These are phyloP conservation scores for Rhynchospora breviuscula DNA, from an alignment of 176 grass and related monocot species.

Conservation along the genomic window DNA sequence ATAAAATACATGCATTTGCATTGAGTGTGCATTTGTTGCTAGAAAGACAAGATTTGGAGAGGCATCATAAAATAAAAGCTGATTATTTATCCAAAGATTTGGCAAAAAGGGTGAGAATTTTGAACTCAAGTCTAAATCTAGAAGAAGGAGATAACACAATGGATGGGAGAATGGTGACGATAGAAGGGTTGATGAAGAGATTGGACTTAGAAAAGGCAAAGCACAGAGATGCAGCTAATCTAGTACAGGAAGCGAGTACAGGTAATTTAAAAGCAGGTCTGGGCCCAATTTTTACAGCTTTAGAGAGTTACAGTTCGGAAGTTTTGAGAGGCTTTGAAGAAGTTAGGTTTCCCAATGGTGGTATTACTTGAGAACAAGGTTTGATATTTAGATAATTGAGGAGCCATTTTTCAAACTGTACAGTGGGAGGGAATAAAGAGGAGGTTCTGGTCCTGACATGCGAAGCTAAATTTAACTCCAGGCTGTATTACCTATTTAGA, in stretches of 20 bases:
- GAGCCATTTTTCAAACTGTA: not conserved
- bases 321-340: constrained; percentile 59
- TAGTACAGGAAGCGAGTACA: constrained; percentile 45
- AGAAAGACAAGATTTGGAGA: constrained; percentile 56
- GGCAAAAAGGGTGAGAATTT: constrained; percentile 38
- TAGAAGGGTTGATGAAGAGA: constrained; percentile 56
- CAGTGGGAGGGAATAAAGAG: not conserved
- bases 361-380: not conserved
- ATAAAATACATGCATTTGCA: constrained; percentile 58
- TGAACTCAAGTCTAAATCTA: constrained; percentile 43
- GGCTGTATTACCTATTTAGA: not conserved
- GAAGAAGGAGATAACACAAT: constrained; percentile 19
- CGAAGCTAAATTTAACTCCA: not conserved
- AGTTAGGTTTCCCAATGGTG: constrained; percentile 42
- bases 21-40: constrained; percentile 50
- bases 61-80: constrained; percentile 51
- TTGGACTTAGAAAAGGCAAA: constrained; percentile 63
- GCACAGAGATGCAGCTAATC: constrained; percentile 53
- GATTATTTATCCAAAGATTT: constrained; percentile 71
- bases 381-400: not conserved
- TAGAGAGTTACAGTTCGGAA: constrained; percentile 54
- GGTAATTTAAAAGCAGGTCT: constrained; percentile 65
- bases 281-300: constrained; percentile 62
- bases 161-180: constrained; percentile 44
- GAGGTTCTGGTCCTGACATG: not conserved